A percentile compares a stretch with the other conserved stretches of the same genome.
Evolutionary conservation across 345 rosid species (phyloP).

Genomic region (Alliaria petiolata): DNA sequence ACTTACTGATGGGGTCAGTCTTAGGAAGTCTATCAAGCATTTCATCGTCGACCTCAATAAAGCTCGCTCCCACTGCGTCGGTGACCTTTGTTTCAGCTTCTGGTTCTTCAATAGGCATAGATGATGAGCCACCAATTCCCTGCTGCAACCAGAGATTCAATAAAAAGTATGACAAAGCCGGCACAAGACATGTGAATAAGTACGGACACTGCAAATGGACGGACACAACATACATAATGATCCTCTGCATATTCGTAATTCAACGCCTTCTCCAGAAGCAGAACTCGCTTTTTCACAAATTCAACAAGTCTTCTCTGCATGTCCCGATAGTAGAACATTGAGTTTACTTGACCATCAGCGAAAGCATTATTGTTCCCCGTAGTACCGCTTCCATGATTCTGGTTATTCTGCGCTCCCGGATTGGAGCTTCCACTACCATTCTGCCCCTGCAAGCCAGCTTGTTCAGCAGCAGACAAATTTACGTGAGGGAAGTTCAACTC

Average conservation of each 20-base stretch:
- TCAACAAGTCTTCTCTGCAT: conserved; percentile 93
- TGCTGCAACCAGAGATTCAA: conserved; percentile 32
- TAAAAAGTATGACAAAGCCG: not conserved
- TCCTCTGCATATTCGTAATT: conserved; percentile 66
- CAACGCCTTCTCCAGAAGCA: conserved; percentile 84
- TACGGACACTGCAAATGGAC: not conserved
- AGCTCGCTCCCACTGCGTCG: conserved; percentile 31
- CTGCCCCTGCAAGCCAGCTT: conserved; percentile 58
- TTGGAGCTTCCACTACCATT: conserved; percentile 49
- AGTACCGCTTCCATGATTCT: conserved; percentile 43
- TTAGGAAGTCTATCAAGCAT: conserved; percentile 50
- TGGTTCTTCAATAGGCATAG: conserved; percentile 47
- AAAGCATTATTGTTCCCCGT: conserved; percentile 44
- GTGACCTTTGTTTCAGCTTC: conserved; percentile 40
- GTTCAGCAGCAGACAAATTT: conserved; percentile 67
- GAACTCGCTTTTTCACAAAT: conserved; percentile 91
- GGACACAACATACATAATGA: conserved; percentile 50
- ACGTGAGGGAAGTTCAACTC: conserved; percentile 79
- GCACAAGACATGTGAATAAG: not conserved
- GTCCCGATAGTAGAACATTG: conserved; percentile 71
- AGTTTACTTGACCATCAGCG: conserved; percentile 46
- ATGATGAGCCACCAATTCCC: conserved; percentile 47
- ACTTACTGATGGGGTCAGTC: conserved; percentile 57
- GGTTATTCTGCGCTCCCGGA: conserved; percentile 48
- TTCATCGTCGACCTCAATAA: conserved; percentile 36